Evolutionary conservation across 2,329 filamentous ascomycete species (phyloP).

Genomic region (Pochonia chlamydosporia): DNA sequence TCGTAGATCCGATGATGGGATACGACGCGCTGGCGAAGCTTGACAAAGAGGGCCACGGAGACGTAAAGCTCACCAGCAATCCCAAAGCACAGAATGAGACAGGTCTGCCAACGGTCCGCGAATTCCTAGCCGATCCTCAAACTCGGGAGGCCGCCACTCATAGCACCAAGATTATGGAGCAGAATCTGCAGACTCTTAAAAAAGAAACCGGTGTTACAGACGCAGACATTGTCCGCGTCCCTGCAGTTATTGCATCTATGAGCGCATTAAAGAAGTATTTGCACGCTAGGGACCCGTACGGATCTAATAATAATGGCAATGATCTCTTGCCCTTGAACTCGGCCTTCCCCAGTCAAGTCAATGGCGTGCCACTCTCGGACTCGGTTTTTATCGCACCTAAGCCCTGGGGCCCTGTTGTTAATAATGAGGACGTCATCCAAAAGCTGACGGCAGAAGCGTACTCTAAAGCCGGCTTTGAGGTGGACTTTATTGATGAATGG

Average conservation of each 20-base stretch:
- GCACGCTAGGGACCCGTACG: neutral
- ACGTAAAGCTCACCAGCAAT: neutral
- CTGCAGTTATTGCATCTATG: conserved; percentile 10
- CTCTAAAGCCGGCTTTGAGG: conserved; percentile 11
- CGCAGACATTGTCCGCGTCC: conserved; percentile 16
- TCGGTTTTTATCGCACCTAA: conserved; percentile 13
- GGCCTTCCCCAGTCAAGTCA: conserved; percentile 16
- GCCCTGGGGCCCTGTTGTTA: conserved; percentile 19
- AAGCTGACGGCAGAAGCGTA: conserved; percentile 14
- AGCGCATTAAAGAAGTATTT: neutral
- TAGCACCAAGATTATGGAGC: conserved; percentile 12
- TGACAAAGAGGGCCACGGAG: conserved; percentile 16
- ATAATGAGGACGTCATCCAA: conserved; percentile 19
- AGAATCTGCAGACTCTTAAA: conserved; percentile 13
- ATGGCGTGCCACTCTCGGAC: conserved; percentile 14
- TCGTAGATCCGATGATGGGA: conserved; percentile 14
- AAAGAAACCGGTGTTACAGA: conserved; percentile 14
- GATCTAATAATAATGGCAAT: neutral
- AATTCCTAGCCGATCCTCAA: neutral
- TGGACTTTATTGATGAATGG: conserved; percentile 22
- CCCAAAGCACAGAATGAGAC: neutral
- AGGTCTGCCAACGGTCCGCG: neutral
- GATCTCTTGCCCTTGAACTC: conserved; percentile 6
- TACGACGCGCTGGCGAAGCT: conserved; percentile 17
- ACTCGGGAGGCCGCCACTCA: neutral